Conservation (phyloP, 768 basidiomycete species). For the Kwoniella mangroviensis region DNA sequence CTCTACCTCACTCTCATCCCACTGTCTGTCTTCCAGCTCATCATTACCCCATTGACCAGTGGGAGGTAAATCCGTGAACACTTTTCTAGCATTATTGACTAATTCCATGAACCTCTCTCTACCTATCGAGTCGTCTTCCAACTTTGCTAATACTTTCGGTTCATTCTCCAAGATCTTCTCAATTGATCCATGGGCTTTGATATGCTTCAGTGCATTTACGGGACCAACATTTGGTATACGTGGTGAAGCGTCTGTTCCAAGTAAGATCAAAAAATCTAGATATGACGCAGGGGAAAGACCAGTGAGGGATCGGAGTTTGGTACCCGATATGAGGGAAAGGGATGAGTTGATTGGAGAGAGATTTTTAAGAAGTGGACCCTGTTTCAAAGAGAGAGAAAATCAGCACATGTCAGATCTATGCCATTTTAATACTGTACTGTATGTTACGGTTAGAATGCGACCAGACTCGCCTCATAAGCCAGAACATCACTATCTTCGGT, state of each 20-base stretch:
- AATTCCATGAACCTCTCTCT: conserved; percentile 38
- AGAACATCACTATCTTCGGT: conserved; percentile 71
- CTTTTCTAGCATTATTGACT: conserved; percentile 35
- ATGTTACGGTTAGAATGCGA: neutral
- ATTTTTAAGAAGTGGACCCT: conserved; percentile 77
- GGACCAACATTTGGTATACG: conserved; percentile 85
- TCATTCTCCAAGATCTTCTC: conserved; percentile 66
- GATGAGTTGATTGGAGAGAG: conserved; percentile 68
- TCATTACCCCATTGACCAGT: conserved; percentile 14
- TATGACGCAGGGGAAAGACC: conserved; percentile 66
- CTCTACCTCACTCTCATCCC: conserved; percentile 34
- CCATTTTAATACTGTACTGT: no score
- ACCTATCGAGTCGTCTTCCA: conserved; percentile 9
- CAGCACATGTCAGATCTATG: no score
- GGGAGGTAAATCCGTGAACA: conserved; percentile 39
- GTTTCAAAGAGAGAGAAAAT: neutral
- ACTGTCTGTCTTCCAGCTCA: conserved; percentile 25
- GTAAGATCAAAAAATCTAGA: conserved; percentile 82
- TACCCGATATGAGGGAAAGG: conserved; percentile 69
- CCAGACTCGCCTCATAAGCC: conserved; percentile 34
- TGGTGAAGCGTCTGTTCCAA: conserved; percentile 88
- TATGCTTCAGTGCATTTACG: conserved; percentile 73
- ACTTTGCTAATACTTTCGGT: conserved; percentile 21
- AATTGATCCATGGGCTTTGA: conserved; percentile 72
- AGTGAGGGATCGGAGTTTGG: conserved; percentile 67